Evolutionary conservation across 371 early-diverging fungal genomes (phyloP).

Genomic region (Mucor racemosus): DNA sequence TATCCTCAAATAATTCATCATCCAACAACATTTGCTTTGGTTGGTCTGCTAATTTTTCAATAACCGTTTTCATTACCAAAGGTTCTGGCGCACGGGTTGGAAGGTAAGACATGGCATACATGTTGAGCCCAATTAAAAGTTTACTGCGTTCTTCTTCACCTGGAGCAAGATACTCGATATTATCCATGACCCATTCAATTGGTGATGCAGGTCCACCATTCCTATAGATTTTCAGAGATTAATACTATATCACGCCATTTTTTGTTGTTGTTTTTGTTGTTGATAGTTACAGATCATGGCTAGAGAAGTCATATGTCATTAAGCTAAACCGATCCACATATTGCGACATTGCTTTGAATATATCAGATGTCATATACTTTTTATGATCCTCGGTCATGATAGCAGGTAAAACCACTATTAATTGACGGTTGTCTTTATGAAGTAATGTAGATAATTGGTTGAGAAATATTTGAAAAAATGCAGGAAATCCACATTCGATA

Average conservation of each 20-base stretch:
- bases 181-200: conserved; percentile 61
- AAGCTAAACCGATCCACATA: conserved; percentile 61
- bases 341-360: conserved; percentile 41
- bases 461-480: conserved; percentile 48
- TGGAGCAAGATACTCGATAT: conserved; percentile 47
- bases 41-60: conserved; percentile 37
- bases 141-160: conserved; percentile 42
- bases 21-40: conserved; percentile 10
- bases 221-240: conserved; percentile 15
- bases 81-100: conserved; percentile 32
- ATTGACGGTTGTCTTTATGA: conserved; percentile 29
- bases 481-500: conserved; percentile 55
- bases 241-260: not conserved
- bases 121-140: conserved; percentile 58
- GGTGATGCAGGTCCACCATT: conserved; percentile 62
- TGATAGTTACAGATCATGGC: conserved; percentile 37
- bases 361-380: conserved; percentile 34
- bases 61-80: conserved; percentile 36
- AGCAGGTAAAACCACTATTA: conserved; percentile 61
- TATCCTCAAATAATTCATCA: conserved; percentile 18
- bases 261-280: not conserved
- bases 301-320: conserved; percentile 70
- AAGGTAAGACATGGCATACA: conserved; percentile 63
- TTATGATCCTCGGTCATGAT: conserved; percentile 36
- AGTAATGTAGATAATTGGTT: conserved; percentile 31